These are phyloP conservation scores for Lodderomyces elongisporus DNA, from an alignment of 1,139 yeast species.

Conservation along the genomic window DNA sequence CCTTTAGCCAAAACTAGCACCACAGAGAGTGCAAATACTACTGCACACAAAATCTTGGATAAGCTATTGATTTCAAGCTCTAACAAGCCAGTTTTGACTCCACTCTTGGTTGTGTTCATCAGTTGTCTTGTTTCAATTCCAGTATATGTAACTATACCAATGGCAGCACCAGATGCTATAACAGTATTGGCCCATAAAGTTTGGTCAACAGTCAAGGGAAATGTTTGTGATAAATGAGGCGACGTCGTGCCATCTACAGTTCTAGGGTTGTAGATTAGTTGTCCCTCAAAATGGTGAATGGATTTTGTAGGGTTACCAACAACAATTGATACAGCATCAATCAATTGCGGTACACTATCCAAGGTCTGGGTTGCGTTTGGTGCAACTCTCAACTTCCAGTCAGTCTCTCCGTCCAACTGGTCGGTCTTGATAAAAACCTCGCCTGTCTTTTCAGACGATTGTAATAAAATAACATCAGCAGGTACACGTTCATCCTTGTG, in stretches of 20 bases:
- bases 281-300: slow-evolving; percentile 78
- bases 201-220: slow-evolving; percentile 79
- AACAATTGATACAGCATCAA: slow-evolving; percentile 46
- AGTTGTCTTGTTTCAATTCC: slow-evolving; percentile 94
- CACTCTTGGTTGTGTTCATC: slow-evolving; percentile 82
- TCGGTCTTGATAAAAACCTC: slow-evolving; percentile 95
- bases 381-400: slow-evolving; percentile 91
- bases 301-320: slow-evolving; percentile 79
- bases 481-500: slow-evolving; percentile 86
- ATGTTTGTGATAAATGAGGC: slow-evolving; percentile 37
- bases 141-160: slow-evolving; percentile 85
- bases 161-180: slow-evolving; percentile 85
- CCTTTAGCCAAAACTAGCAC: slow-evolving; percentile 79
- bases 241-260: slow-evolving; percentile 18
- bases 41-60: slow-evolving; percentile 81
- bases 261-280: slow-evolving; percentile 43
- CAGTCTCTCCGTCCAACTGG: slow-evolving; percentile 98
- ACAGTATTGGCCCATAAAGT: slow-evolving; percentile 99
- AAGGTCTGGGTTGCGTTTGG: slow-evolving; percentile 63
- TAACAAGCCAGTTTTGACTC: slow-evolving; percentile 85
- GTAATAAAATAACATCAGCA: slow-evolving; percentile 83
- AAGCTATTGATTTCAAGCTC: slow-evolving; percentile 87
- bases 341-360: slow-evolving; percentile 31
- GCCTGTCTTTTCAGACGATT: slow-evolving; percentile 76
- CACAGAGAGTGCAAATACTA: slow-evolving; percentile 75